Evolutionary conservation across 2,329 filamentous ascomycete genomes (phyloP).

Genomic region (Colletotrichum gigasporum): DNA sequence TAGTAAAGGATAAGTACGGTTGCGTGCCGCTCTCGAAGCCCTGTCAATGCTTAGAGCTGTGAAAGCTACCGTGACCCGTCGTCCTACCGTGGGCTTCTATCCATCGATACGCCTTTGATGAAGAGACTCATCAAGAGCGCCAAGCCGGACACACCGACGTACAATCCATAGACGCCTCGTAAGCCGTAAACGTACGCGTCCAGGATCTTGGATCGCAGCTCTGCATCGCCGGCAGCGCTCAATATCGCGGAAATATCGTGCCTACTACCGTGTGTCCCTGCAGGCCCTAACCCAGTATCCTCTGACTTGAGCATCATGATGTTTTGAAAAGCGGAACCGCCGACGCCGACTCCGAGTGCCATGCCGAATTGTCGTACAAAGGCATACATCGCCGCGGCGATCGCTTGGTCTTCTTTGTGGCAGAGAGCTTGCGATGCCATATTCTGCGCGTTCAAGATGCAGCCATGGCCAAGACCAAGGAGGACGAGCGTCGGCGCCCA

Average conservation of each 20-base stretch:
- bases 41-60: neutral
- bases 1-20: too few species aligned
- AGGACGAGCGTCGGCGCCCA: slow-evolving; percentile 20
- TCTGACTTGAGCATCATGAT: slow-evolving; percentile 24
- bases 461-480: slow-evolving; percentile 25
- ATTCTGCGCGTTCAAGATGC: slow-evolving; percentile 30
- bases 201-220: neutral
- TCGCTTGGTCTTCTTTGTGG: neutral
- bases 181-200: neutral
- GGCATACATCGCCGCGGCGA: slow-evolving; percentile 11
- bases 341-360: slow-evolving; percentile 18
- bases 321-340: slow-evolving; percentile 26
- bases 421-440: slow-evolving; percentile 25
- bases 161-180: neutral
- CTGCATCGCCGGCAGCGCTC: neutral
- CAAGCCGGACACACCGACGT: neutral
- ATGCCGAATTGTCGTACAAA: slow-evolving; percentile 24
- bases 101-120: neutral
- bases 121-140: slow-evolving; percentile 1
- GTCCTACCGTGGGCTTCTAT: neutral
- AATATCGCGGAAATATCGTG: neutral
- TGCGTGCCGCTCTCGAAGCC: too few species aligned
- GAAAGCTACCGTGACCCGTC: neutral
- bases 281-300: neutral
- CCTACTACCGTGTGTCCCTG: neutral